Conservation (phyloP, 306 rosid species). For the Luffa aegyptiaca region DNA sequence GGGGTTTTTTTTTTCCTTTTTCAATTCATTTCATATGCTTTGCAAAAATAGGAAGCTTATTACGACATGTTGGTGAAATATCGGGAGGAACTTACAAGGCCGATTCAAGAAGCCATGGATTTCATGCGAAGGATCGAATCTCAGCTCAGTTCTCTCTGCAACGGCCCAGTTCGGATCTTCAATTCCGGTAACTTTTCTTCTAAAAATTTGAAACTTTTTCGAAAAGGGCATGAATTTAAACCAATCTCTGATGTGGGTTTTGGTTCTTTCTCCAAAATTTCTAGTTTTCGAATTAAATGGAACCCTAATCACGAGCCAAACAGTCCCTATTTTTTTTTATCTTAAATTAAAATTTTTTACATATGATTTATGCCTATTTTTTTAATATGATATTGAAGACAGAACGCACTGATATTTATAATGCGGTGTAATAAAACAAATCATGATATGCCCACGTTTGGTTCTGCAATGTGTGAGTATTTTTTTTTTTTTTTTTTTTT, state of each 20-base stretch:
- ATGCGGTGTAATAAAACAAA: not conserved
- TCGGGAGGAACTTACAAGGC: conserved; percentile 83
- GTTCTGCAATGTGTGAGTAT: not conserved
- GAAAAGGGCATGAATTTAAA: not conserved
- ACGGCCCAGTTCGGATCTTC: conserved; percentile 58
- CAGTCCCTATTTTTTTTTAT: not conserved
- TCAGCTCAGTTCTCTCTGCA: conserved; percentile 67
- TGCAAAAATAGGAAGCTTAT: conserved; percentile 66
- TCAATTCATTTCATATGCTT: not conserved
- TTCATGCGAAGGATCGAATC: conserved; percentile 78
- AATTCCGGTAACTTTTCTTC: conserved; percentile 32
- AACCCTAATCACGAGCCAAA: conserved; percentile 47
- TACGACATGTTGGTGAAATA: conserved; percentile 92
- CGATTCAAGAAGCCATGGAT: conserved; percentile 94
- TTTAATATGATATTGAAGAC: not conserved
- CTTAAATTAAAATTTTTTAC: not conserved
- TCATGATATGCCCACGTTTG: conserved; percentile 6
- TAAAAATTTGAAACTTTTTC: too few relatives aligned
- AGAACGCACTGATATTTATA: not conserved
- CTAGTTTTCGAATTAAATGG: not conserved
- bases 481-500: not conserved
- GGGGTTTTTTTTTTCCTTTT: not conserved
- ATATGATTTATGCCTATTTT: not conserved
- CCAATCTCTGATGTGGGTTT: not conserved
- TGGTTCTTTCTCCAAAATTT: not conserved